Percentiles rank a stretch among this genome's conserved stretches.
These are phyloP conservation scores for Pholiota microspora DNA, from an alignment of 768 basidiomycete genomes.

Conservation along the genomic window DNA sequence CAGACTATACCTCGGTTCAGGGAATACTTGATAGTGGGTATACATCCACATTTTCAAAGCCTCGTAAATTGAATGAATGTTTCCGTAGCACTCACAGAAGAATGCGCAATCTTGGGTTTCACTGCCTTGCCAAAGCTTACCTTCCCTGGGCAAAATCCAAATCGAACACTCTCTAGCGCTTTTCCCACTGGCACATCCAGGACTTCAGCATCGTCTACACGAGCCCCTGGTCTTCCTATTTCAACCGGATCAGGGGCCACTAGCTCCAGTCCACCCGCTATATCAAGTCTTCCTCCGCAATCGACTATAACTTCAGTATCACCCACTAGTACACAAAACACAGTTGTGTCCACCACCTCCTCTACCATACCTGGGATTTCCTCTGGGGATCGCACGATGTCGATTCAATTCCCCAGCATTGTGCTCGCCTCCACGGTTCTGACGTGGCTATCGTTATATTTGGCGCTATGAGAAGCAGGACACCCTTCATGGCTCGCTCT, in stretches of 20 bases:
- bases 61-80: background rate
- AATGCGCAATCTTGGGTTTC: slow-evolving; percentile 20
- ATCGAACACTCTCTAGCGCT: slow-evolving; percentile 22
- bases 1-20: slow-evolving; percentile 31
- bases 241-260: background rate
- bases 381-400: background rate
- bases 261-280: background rate
- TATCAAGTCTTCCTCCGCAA: background rate
- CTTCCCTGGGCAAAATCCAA: slow-evolving; percentile 30
- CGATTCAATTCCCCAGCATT: background rate
- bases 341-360: background rate
- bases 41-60: background rate
- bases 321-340: background rate
- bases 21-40: slow-evolving; percentile 30
- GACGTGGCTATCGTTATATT: background rate
- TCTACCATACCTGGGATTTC: background rate
- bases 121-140: slow-evolving; percentile 23
- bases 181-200: background rate
- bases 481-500: background rate
- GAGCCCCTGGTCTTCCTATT: background rate
- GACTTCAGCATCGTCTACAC: background rate
- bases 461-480: background rate
- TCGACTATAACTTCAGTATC: background rate
- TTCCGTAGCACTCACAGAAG: background rate
- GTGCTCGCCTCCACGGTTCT: background rate